A percentile compares a stretch with the other conserved stretches of the same genome.
phyloP scores from a whole-genome alignment of 108 stramenopile species.

The Nitzschia sp. region DNA sequence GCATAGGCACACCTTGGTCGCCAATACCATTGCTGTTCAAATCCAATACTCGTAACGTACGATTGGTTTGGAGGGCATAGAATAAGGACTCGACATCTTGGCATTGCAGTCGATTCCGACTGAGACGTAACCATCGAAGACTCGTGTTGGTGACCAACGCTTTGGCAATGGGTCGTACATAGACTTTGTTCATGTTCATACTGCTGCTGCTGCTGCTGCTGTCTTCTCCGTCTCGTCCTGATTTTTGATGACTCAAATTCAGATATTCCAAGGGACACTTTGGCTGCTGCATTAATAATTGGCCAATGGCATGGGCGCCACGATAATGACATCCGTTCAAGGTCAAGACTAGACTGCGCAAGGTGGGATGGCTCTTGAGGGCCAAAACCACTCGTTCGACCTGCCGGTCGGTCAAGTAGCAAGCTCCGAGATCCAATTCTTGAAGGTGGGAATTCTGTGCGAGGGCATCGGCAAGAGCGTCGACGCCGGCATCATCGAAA shows the following conservation, averaged over 20 bases:
- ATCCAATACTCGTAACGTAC: conserved; percentile 4
- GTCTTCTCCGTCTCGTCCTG: too few species aligned
- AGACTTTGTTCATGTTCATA: neutral
- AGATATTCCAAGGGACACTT: neutral
- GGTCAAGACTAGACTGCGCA: conserved; percentile 11
- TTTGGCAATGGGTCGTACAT: neutral
- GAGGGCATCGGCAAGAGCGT: conserved; percentile 2
- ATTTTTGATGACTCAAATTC: conserved; percentile 26
- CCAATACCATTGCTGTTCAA: conserved; percentile 11
- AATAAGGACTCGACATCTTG: neutral
- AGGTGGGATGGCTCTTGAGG: neutral
- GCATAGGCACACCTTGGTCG: neutral
- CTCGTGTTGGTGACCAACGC: neutral
- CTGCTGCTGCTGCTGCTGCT: neutral
- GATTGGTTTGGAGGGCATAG: neutral
- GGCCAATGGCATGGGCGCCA: conserved; percentile 2
- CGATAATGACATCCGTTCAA: conserved; percentile 9
- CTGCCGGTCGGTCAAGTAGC: conserved; percentile 3
- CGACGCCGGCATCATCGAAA: conserved; percentile 7
- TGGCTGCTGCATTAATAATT: neutral
- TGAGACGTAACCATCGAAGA: neutral
- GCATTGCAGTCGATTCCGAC: conserved; percentile 3
- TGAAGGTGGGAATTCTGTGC: neutral
- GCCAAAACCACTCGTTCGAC: neutral
- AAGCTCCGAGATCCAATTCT: conserved; percentile 21